These are phyloP conservation scores for Yarrowia deformans DNA, from an alignment of 805 yeast species.

Conservation along the genomic window DNA sequence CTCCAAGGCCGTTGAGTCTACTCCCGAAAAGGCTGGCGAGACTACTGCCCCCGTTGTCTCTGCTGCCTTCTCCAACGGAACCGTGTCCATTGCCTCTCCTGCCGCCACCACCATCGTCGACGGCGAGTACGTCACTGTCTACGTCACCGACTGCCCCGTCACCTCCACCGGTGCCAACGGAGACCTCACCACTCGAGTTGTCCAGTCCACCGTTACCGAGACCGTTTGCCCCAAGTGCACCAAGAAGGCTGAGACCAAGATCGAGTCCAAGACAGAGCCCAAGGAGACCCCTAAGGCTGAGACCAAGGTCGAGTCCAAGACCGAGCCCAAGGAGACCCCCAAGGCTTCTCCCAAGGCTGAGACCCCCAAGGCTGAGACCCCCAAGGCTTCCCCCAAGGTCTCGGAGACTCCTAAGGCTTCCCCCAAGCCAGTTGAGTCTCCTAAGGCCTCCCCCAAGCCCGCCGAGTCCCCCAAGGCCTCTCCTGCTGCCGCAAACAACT, in stretches of 20 bases:
- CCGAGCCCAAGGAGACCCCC: background rate
- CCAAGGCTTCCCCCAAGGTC: background rate
- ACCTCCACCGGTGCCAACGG: slow-evolving; percentile 1
- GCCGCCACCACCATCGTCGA: background rate
- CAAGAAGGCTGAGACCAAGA: background rate
- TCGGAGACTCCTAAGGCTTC: background rate
- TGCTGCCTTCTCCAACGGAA: background rate
- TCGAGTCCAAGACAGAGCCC: background rate
- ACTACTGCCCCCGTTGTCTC: background rate
- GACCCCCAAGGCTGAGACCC: background rate
- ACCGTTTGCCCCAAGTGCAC: slow-evolving; percentile 23
- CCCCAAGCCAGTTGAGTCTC: background rate
- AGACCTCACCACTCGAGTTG: background rate
- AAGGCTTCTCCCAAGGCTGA: slow-evolving; percentile 16
- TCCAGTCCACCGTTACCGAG: slow-evolving; percentile 23
- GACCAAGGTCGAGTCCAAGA: no score
- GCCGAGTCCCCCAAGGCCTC: background rate
- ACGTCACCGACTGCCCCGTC: slow-evolving; percentile 11
- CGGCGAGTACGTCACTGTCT: slow-evolving; percentile 12
- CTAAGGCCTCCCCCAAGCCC: slow-evolving; percentile 15
- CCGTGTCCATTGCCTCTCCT: background rate
- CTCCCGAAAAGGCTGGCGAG: background rate
- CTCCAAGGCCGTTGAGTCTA: background rate
- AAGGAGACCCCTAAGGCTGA: background rate
- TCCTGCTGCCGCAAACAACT: background rate